Percentiles rank a stretch among this genome's conserved stretches.
Conservation (phyloP, 768 basidiomycete species). For the Lentinula edodes region DNA sequence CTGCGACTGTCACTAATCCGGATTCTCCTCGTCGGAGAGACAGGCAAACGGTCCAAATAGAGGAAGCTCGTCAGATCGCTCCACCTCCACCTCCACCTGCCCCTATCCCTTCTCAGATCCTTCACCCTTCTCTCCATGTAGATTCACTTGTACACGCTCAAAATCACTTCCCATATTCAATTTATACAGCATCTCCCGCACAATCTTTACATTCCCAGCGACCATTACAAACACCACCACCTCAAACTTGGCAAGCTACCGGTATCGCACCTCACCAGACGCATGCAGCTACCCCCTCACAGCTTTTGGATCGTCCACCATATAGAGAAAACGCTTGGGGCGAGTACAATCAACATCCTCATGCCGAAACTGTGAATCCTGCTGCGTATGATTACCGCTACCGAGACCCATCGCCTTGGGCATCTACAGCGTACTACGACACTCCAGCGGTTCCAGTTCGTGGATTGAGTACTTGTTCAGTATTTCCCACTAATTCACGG, state of each 20-base stretch:
- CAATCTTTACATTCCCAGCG: slow-evolving; percentile 29
- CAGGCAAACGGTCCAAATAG: slow-evolving; percentile 7
- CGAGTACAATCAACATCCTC: slow-evolving; percentile 40
- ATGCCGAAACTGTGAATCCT: slow-evolving; percentile 36
- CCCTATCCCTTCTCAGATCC: slow-evolving; percentile 12
- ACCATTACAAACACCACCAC: slow-evolving; percentile 41
- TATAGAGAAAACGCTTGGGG: slow-evolving; percentile 56
- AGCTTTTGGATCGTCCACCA: slow-evolving; percentile 41
- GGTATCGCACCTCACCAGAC: slow-evolving; percentile 64
- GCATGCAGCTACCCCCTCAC: slow-evolving; percentile 43
- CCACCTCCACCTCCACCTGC: background rate
- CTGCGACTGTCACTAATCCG: slow-evolving; percentile 10
- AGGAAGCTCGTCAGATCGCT: slow-evolving; percentile 4
- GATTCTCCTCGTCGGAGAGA: slow-evolving; percentile 5
- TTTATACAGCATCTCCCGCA: slow-evolving; percentile 17
- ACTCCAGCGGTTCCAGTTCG: slow-evolving; percentile 34
- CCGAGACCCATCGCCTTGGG: slow-evolving; percentile 42
- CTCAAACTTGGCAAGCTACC: slow-evolving; percentile 62
- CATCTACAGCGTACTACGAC: slow-evolving; percentile 42
- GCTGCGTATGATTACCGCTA: slow-evolving; percentile 56
- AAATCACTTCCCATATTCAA: slow-evolving; percentile 20
- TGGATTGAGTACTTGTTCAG: slow-evolving; percentile 5
- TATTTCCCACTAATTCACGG: slow-evolving; percentile 8
- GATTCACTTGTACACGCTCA: slow-evolving; percentile 19
- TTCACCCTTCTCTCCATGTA: slow-evolving; percentile 19